Base-by-base conservation (phyloP, 441 rosid genomes). In the Theobroma grandiflorum region DNA sequence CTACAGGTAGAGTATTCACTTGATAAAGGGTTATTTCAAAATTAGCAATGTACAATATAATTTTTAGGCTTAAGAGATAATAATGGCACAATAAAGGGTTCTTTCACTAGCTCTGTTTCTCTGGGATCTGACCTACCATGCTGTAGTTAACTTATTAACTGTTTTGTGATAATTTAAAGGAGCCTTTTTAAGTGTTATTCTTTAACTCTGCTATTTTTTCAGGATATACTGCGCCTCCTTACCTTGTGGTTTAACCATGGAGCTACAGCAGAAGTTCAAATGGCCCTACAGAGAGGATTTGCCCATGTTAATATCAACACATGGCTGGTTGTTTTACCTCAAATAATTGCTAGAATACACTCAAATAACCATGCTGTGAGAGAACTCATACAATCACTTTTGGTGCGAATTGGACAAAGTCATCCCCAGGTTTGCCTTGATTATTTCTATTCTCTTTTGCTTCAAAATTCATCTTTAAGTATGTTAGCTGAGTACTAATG, bases 201-300 rank as follows among this genome's bases (percentile, higher is more conserved):
- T 42, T 74, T 2, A 50, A 14, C 15, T 62, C 42, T 62, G 65
- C 80, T 65, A 58, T 86, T 63, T 87, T 77, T 84, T 81, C 91
- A 97, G 99, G 99, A 97, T 84, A 97, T 97, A 86, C 97, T 97
- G 82, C 99, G 99, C 79, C 97, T 97, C 79, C 99, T 97, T 71
- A 97, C 99, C 1, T 83, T 97, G 84, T 97, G 99, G 99, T 97
- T 97, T 88, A 97, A 92, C 89, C 98, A 97, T 90, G 99, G 99
- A 88, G 96, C 95, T 85, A 91, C 97, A 47, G 85, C 82, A 77
- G 99, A 97, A 58, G 99, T 97, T 86, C 99, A 97, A 88, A 85
- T 73, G 87, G 98, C 99, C 80, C 83, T 97, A 71, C 88, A 88
- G 89, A 91, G 85, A 76, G 99, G 99, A 84, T 96, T 97, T 86